Percentiles rank a stretch among this genome's conserved stretches.
These are phyloP conservation scores for Wickerhamomyces sp. DNA, from an alignment of 1,139 yeast species.

Conservation along the genomic window DNA sequence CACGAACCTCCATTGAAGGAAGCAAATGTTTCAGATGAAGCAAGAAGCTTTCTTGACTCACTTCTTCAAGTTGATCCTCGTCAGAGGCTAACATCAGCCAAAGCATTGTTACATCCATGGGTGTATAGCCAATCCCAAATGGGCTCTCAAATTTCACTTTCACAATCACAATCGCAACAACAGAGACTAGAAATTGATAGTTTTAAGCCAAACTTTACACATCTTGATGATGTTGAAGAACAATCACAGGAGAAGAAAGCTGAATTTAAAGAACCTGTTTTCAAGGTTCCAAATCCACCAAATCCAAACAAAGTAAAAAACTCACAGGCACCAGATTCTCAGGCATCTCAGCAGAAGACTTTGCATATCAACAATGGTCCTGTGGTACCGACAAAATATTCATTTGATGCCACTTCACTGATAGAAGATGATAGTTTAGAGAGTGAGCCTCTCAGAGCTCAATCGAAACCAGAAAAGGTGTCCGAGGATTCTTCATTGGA, in stretches of 20 bases:
- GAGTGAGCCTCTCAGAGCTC: not conserved
- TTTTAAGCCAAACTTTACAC: slow-evolving; percentile 5
- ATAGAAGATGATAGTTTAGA: slow-evolving; percentile 5
- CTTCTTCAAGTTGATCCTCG: slow-evolving; percentile 74
- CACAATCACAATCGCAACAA: slow-evolving; percentile 70
- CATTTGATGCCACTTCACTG: slow-evolving; percentile 18
- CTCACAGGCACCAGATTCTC: slow-evolving; percentile 6
- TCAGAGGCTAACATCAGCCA: slow-evolving; percentile 61
- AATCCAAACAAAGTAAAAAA: slow-evolving; percentile 10
- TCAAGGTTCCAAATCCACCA: slow-evolving; percentile 32
- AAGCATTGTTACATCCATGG: slow-evolving; percentile 68
- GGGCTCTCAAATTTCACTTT: slow-evolving; percentile 48
- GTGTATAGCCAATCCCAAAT: slow-evolving; percentile 21
- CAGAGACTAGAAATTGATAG: slow-evolving; percentile 44
- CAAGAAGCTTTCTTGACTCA: slow-evolving; percentile 62
- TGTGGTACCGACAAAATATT: not conserved
- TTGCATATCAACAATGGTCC: slow-evolving; percentile 1
- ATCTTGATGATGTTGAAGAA: slow-evolving; percentile 8
- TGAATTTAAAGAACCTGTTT: slow-evolving; percentile 17
- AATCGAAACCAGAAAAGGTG: not conserved
- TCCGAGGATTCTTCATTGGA: not conserved
- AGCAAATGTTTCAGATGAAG: slow-evolving; percentile 56
- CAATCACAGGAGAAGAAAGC: slow-evolving; percentile 7
- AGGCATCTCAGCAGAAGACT: slow-evolving; percentile 13
- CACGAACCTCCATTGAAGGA: slow-evolving; percentile 75